phyloP scores from a whole-genome alignment of 2,329 filamentous ascomycete species.

The Karstenula rhodostoma region DNA sequence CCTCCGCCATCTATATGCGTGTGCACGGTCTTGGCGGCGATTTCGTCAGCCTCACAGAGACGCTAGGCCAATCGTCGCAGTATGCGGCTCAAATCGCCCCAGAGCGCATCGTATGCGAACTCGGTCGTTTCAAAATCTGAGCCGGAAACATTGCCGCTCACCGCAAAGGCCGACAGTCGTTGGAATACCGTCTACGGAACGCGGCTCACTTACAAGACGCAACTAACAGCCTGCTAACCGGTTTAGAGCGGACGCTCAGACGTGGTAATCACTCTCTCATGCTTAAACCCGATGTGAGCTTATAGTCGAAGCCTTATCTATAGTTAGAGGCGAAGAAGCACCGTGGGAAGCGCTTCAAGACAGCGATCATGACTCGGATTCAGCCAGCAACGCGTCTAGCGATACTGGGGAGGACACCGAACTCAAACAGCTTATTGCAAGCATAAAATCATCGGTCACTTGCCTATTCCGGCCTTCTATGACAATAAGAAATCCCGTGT shows the following conservation, averaged over 20 bases:
- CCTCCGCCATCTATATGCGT: slow-evolving; percentile 4
- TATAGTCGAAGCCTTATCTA: slow-evolving; percentile 15
- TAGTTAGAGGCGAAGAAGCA: slow-evolving; percentile 23
- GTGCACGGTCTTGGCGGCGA: slow-evolving; percentile 16
- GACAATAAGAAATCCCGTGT: slow-evolving; percentile 43
- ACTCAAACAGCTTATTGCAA: slow-evolving; percentile 31
- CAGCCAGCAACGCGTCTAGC: slow-evolving; percentile 1
- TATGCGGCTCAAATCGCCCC: slow-evolving; percentile 23
- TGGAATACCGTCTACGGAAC: slow-evolving; percentile 46
- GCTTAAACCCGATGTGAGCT: background rate
- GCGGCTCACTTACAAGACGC: slow-evolving; percentile 34
- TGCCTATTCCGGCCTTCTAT: slow-evolving; percentile 46
- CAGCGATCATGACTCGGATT: slow-evolving; percentile 22
- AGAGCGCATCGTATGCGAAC: slow-evolving; percentile 29
- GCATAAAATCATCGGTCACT: slow-evolving; percentile 32
- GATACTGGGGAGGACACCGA: slow-evolving; percentile 25
- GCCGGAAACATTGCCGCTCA: slow-evolving; percentile 47
- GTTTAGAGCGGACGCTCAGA: slow-evolving; percentile 28
- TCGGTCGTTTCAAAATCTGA: slow-evolving; percentile 45
- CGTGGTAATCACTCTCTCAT: slow-evolving; percentile 19
- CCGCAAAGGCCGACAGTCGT: slow-evolving; percentile 36
- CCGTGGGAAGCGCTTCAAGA: slow-evolving; percentile 33
- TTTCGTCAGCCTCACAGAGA: slow-evolving; percentile 24
- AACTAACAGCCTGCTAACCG: slow-evolving; percentile 28
- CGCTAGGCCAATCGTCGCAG: slow-evolving; percentile 15